Evolutionary conservation across 345 rosid genomes (phyloP), one percentile per base, ranked within the genome.

Genomic region (Boechera divaricarpa): DNA sequence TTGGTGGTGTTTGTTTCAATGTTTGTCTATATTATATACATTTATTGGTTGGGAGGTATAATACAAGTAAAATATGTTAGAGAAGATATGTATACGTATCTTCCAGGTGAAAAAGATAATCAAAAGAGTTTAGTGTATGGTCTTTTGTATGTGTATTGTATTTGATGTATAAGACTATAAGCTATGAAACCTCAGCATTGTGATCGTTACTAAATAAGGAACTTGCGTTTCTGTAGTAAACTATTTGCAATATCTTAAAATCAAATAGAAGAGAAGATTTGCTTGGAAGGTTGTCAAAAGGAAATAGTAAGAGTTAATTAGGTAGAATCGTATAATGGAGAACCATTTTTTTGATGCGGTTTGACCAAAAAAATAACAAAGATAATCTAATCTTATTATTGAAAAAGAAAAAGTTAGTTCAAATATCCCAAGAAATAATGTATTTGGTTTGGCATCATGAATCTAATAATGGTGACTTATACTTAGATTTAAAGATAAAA

Each of bases 1-100:
- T 56, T 57, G 73, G 44, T 74, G 64, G 32, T 66, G 73, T 48
- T 75, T n/a, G 67, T 58, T 57, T 57, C 44, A 63, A 44, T 77
- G 80, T 54, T 63, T 77, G 81, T 64, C 60, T 49, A 77, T 78
- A 72, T 78, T 48, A 72, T 70, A 63, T 71, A 64, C 77, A 65
- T 77, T 77, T 72, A 72, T 77, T 77, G 81, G 81, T 57, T 77
- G 81, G 81, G 72, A 64, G 81, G 81, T 66, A 78, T 78, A 72
- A 70, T 77, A 72, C 67, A 65, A 21, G 15, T 39, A 13, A 21
- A 21, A 41, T 66, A 35, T 49, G 29, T 49, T 64, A 21, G 77
- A 49, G 66, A 45, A 45, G 51, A 44, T 44, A 68, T 32, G 16
- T 70, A 7, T 24, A 52, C 59, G 54, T 51, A 51, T 76, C 69